phyloP scores from a whole-genome alignment of 352 stramenopile genomes.

The Globisporangium radiosum region DNA sequence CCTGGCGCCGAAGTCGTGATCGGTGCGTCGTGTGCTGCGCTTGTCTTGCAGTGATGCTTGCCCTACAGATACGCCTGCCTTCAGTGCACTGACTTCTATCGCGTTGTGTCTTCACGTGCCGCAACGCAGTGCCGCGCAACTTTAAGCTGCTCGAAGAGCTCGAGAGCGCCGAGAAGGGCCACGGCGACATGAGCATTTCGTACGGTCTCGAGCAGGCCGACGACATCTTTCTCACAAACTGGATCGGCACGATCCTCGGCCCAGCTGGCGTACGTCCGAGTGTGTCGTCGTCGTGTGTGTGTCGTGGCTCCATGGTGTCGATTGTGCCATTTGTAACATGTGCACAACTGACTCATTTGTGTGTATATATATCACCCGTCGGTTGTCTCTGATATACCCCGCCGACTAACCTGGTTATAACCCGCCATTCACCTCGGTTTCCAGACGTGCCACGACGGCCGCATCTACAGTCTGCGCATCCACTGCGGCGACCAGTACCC shows the following conservation, averaged over 20 bases:
- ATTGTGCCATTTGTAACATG: not conserved
- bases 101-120: too few relatives aligned
- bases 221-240: constrained; percentile 98
- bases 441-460: constrained; percentile 93
- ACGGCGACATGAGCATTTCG: constrained; percentile 92
- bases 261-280: constrained; percentile 85
- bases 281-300: not conserved
- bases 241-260: constrained; percentile 97
- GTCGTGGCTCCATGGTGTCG: not conserved
- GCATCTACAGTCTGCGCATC: constrained; percentile 95
- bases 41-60: too few relatives aligned
- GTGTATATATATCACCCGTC: too few relatives aligned
- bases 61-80: too few relatives aligned
- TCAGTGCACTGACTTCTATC: too few relatives aligned
- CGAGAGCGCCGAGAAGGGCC: constrained; percentile 89
- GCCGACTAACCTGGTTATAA: not conserved
- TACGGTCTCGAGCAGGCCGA: constrained; percentile 94
- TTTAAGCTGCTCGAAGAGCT: constrained; percentile 94
- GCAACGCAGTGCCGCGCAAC: constrained; percentile 78
- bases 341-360: too few relatives aligned
- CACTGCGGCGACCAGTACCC: constrained; percentile 94
- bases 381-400: not conserved
- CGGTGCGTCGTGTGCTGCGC: constrained; percentile 20
- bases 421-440: too few relatives aligned
- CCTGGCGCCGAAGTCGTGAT: constrained; percentile 77